phyloP scores from a whole-genome alignment of 2,329 filamentous ascomycete genomes.

The Samsoniella hepiali region DNA sequence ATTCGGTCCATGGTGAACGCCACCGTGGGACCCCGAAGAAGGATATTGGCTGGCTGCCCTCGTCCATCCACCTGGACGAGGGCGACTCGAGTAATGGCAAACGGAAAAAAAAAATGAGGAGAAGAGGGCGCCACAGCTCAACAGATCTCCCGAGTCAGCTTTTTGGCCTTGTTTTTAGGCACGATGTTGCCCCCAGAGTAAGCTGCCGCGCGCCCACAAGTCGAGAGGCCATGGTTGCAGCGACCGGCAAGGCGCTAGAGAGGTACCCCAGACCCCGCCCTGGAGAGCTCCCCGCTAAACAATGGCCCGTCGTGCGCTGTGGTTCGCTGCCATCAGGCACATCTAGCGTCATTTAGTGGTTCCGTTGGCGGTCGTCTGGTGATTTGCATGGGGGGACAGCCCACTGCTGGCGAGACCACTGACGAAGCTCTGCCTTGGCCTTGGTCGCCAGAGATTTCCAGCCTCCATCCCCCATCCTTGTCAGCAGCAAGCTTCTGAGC shows the following conservation, averaged over 20 bases:
- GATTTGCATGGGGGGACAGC: neutral
- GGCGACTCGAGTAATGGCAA: no score
- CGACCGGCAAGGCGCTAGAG: neutral
- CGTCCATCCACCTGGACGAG: no score
- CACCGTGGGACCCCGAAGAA: no score
- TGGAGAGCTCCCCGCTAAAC: conserved; percentile 2
- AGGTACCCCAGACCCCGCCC: neutral
- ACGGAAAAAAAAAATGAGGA: no score
- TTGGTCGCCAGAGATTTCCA: neutral
- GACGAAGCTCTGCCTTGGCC: no score
- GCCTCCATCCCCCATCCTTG: conserved; percentile 6
- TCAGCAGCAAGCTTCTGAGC: neutral
- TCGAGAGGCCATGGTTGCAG: neutral
- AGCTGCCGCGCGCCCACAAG: neutral
- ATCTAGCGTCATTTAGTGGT: conserved; percentile 1
- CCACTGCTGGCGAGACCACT: no score
- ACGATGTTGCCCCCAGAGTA: neutral
- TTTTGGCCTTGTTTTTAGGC: no score
- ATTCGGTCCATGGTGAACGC: no score
- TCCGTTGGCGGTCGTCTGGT: neutral
- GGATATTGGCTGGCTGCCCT: no score
- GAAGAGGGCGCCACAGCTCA: no score
- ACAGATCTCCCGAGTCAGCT: no score
- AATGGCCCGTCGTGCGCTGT: neutral
- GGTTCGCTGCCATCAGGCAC: neutral